These are phyloP conservation scores for Trichoderma atroviride DNA, from an alignment of 2,329 filamentous ascomycete species.

Conservation along the genomic window DNA sequence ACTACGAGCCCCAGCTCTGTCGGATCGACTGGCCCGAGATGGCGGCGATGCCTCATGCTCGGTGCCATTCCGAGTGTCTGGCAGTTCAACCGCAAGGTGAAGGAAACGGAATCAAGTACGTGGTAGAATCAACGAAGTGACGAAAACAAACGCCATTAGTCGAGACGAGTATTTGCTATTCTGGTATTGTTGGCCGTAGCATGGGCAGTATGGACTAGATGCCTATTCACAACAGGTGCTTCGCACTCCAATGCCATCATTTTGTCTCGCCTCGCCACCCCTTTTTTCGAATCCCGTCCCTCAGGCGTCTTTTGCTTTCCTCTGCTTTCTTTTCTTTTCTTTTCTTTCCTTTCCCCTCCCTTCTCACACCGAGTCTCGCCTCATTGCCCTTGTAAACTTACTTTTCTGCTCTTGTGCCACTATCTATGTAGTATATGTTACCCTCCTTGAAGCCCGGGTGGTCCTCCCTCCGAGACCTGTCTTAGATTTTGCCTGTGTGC, in stretches of 20 bases:
- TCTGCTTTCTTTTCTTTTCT: neutral
- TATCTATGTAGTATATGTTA: too few species aligned
- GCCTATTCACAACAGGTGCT: neutral
- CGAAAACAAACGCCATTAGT: neutral
- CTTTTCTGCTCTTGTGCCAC: neutral
- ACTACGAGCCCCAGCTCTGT: neutral
- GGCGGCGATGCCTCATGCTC: neutral
- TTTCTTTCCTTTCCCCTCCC: neutral
- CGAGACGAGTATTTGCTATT: neutral
- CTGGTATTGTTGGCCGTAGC: neutral
- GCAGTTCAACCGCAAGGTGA: neutral
- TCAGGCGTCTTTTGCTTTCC: neutral
- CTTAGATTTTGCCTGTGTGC: conserved; percentile 1
- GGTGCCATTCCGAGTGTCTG: neutral
- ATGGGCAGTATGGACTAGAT: neutral
- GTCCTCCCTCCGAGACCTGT: conserved; percentile 24
- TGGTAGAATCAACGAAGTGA: neutral
- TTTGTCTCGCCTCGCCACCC: neutral
- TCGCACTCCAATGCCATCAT: neutral
- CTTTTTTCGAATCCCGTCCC: neutral
- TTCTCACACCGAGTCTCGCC: neutral
- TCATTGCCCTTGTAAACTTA: neutral
- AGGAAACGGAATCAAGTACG: neutral
- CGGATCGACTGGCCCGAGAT: neutral
- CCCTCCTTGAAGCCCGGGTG: neutral